Evolutionary conservation across 805 yeast genomes (phyloP).

Genomic region (Suhomyces prunicola): DNA sequence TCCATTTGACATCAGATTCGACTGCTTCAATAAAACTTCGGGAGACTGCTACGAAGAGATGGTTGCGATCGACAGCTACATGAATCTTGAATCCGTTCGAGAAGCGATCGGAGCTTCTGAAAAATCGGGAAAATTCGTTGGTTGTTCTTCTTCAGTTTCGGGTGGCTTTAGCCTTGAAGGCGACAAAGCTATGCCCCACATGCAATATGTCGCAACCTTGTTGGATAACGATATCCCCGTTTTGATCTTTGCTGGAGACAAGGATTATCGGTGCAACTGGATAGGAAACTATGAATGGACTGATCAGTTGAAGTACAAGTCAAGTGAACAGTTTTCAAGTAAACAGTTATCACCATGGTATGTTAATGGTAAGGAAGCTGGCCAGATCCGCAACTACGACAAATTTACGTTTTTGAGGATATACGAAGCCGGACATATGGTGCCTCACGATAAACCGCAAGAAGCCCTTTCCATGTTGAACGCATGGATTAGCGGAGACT

Average conservation of each 20-base stretch:
- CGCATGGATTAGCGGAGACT: slow-evolving; percentile 39
- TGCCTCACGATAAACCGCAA: slow-evolving; percentile 22
- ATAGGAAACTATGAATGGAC: slow-evolving; percentile 40
- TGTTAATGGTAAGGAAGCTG: slow-evolving; percentile 29
- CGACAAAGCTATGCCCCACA: slow-evolving; percentile 68
- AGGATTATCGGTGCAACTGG: slow-evolving; percentile 46
- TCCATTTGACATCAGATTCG: slow-evolving; percentile 59
- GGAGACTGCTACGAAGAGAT: slow-evolving; percentile 54
- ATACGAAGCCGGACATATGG: slow-evolving; percentile 25
- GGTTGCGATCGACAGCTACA: slow-evolving; percentile 47
- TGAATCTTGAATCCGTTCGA: slow-evolving; percentile 53
- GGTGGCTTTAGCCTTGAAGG: slow-evolving; percentile 53
- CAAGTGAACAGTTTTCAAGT: slow-evolving; percentile 13
- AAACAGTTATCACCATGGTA: slow-evolving; percentile 15
- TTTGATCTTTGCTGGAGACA: slow-evolving; percentile 44
- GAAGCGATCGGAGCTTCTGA: slow-evolving; percentile 49
- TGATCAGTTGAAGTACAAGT: slow-evolving; percentile 19
- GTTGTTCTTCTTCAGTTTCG: slow-evolving; percentile 49
- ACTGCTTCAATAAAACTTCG: slow-evolving; percentile 45
- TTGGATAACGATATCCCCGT: slow-evolving; percentile 40
- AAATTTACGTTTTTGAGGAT: slow-evolving; percentile 21
- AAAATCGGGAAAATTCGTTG: slow-evolving; percentile 41
- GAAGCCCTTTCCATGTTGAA: slow-evolving; percentile 19
- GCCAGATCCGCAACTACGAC: slow-evolving; percentile 31
- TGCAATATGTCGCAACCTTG: slow-evolving; percentile 51